These are phyloP conservation scores for Simmondsia chinensis DNA, from an alignment of 148 eudicot species.

Conservation along the genomic window DNA sequence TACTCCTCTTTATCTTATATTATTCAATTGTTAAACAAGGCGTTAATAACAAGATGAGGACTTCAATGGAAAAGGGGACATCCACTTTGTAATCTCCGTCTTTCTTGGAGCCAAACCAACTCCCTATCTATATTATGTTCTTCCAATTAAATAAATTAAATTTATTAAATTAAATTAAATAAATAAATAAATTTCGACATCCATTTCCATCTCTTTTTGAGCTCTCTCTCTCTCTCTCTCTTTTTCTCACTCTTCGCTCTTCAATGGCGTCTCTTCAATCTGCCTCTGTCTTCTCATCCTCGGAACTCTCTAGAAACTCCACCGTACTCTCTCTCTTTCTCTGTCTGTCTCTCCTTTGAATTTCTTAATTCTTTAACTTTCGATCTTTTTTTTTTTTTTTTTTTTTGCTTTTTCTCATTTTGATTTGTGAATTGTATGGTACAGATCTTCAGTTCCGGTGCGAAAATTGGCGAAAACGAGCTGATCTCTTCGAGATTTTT, in stretches of 20 bases:
- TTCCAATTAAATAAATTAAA: too few species aligned
- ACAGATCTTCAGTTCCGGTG: constrained; percentile 44
- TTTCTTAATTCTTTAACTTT: neutral
- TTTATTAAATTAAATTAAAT: neutral
- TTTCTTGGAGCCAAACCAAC: constrained; percentile 43
- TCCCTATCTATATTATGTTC: neutral
- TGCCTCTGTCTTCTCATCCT: constrained; percentile 10
- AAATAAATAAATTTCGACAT: neutral
- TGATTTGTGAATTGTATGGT: constrained; percentile 2
- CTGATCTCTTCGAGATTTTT: constrained; percentile 34
- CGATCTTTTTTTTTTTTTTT: neutral
- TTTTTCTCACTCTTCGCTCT: neutral
- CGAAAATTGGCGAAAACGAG: constrained; percentile 36
- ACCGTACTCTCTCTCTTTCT: constrained; percentile 15
- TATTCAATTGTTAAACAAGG: too few species aligned
- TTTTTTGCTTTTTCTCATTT: constrained; percentile 9
- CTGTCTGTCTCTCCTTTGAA: neutral
- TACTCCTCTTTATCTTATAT: too few species aligned
- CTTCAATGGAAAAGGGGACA: too few species aligned
- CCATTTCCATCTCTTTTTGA: constrained; percentile 3
- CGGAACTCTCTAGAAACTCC: constrained; percentile 12
- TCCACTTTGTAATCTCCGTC: constrained; percentile 74
- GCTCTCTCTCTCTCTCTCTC: neutral
- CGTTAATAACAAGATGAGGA: too few species aligned
- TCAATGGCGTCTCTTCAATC: constrained; percentile 40